These are phyloP conservation scores for Crithidia thermophila DNA, from an alignment of 208 protist genomes.

Conservation along the genomic window DNA sequence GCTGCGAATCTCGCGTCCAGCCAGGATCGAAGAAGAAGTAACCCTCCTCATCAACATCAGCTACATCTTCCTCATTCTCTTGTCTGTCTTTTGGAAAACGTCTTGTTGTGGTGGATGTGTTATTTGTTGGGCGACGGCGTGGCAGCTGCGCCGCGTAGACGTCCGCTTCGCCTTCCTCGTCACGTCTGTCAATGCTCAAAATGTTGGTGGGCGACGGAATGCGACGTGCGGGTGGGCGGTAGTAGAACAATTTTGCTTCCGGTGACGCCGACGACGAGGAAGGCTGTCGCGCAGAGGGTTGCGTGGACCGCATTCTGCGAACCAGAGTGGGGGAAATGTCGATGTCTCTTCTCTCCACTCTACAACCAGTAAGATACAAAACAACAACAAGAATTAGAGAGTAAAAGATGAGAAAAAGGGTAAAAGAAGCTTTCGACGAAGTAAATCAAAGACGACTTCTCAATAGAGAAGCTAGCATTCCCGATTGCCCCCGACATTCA, in stretches of 20 bases:
- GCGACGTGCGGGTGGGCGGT: conserved; percentile 1
- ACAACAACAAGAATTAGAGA: too few species aligned
- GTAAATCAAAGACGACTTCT: too few species aligned
- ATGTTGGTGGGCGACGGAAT: conserved; percentile 9
- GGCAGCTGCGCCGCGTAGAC: background rate
- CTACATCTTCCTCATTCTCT: too few species aligned
- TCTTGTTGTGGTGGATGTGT: too few species aligned
- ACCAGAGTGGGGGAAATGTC: background rate
- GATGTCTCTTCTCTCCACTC: background rate
- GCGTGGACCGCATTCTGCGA: too few species aligned
- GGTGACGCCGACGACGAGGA: conserved; percentile 4
- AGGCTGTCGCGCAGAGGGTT: too few species aligned
- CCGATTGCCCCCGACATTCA: too few species aligned
- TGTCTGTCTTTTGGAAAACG: too few species aligned
- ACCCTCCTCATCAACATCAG: background rate
- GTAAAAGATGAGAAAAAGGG: too few species aligned
- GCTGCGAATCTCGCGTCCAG: background rate
- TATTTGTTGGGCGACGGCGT: background rate
- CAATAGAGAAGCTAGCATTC: too few species aligned
- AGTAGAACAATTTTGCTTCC: conserved; percentile 4
- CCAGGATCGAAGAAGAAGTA: conserved; percentile 13
- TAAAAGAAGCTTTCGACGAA: too few species aligned
- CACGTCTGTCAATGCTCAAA: conserved; percentile 28
- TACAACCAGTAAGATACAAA: background rate
- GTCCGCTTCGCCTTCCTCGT: conserved; percentile 4